phyloP scores from a whole-genome alignment of 192 early-diverging fungal species.

The Coemansia interrupta region DNA sequence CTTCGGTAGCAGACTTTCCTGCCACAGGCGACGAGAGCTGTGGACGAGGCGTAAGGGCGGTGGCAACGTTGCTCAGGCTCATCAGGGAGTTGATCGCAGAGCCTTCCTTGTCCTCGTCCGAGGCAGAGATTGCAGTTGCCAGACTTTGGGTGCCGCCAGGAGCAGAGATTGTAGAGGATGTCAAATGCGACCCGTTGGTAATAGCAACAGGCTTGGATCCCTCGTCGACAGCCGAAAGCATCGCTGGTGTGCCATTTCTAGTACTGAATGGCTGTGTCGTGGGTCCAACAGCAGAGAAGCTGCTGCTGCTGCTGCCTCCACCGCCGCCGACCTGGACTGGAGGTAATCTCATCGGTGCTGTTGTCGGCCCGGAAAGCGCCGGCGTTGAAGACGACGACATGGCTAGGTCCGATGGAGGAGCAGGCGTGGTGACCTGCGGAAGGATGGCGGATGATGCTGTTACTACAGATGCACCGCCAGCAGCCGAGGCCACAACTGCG shows the following conservation, averaged over 20 bases:
- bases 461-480: slow-evolving; percentile 4
- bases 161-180: background rate
- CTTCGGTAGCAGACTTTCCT: slow-evolving; percentile 19
- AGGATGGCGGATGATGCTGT: slow-evolving; percentile 24
- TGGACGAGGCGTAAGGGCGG: slow-evolving; percentile 38
- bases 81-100: slow-evolving; percentile 53
- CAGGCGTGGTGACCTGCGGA: slow-evolving; percentile 27
- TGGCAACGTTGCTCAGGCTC: slow-evolving; percentile 50
- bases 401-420: slow-evolving; percentile 10
- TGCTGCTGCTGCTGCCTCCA: slow-evolving; percentile 10
- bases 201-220: background rate
- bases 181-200: slow-evolving; percentile 1
- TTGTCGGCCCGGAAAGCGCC: slow-evolving; percentile 38
- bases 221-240: slow-evolving; percentile 5
- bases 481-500: slow-evolving; percentile 3
- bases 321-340: slow-evolving; percentile 41
- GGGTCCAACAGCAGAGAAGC: slow-evolving; percentile 14
- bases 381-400: slow-evolving; percentile 17
- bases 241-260: background rate
- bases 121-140: slow-evolving; percentile 22
- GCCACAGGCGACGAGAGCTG: slow-evolving; percentile 15
- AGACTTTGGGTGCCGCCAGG: slow-evolving; percentile 15
- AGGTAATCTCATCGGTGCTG: slow-evolving; percentile 45
- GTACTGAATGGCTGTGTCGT: slow-evolving; percentile 15
- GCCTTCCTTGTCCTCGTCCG: slow-evolving; percentile 48